These are phyloP conservation scores for Ceratocystis cacaofunesta DNA, from an alignment of 2,329 filamentous ascomycete species.

Conservation along the genomic window DNA sequence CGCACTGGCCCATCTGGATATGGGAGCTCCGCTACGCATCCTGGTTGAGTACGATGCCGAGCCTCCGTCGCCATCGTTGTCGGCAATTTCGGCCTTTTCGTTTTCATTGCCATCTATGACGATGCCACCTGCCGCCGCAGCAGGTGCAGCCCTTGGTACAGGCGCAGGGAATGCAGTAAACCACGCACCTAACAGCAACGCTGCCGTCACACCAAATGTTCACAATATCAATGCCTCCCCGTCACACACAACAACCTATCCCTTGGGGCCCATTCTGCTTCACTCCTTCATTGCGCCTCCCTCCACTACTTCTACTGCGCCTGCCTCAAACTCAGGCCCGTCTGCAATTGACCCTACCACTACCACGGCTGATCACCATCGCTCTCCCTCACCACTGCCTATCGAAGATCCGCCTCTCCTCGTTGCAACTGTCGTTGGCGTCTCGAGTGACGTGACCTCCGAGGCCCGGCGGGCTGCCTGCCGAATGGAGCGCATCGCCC, in stretches of 20 bases:
- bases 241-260: not conserved
- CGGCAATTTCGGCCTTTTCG: not conserved
- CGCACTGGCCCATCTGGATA: slow-evolving; percentile 36
- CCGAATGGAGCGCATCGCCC: slow-evolving; percentile 38
- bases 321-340: slow-evolving; percentile 22
- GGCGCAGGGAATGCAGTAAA: not conserved
- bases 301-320: not conserved
- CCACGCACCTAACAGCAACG: not conserved
- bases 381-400: not conserved
- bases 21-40: slow-evolving; percentile 40
- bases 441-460: slow-evolving; percentile 29
- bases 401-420: slow-evolving; percentile 33
- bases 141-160: not conserved
- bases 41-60: slow-evolving; percentile 34
- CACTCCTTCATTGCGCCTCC: slow-evolving; percentile 17
- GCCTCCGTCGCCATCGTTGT: slow-evolving; percentile 1
- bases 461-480: slow-evolving; percentile 40
- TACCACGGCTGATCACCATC: too few relatives aligned
- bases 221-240: not conserved
- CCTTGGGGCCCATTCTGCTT: slow-evolving; percentile 9
- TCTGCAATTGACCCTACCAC: too few relatives aligned
- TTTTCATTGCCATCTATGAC: not conserved
- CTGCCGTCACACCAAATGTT: not conserved
- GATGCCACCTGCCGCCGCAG: not conserved
- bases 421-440: slow-evolving; percentile 39